These are phyloP conservation scores for Pyricularia sp. DNA, from an alignment of 2,329 filamentous ascomycete species.

Conservation along the genomic window DNA sequence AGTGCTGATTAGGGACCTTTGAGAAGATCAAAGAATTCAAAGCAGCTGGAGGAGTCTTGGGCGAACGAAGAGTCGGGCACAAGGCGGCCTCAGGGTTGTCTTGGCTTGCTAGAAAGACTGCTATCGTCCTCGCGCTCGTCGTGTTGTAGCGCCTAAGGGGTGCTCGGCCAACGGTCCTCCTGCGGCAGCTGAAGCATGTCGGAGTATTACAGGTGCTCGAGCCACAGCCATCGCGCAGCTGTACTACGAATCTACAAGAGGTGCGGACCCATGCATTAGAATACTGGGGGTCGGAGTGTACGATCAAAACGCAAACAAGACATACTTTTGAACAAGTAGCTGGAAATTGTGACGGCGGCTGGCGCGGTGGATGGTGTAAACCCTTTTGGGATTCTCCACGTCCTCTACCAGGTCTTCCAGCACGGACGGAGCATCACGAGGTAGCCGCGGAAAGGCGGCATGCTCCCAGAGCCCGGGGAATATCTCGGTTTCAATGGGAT, in stretches of 20 bases:
- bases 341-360: constrained; percentile 56
- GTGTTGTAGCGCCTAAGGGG: constrained; percentile 73
- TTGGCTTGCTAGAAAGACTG: constrained; percentile 70
- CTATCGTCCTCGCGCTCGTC: constrained; percentile 72
- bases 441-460: constrained; percentile 49
- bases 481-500: constrained; percentile 32
- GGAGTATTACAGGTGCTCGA: constrained; percentile 59
- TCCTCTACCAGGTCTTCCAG: constrained; percentile 45
- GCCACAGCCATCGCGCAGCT: constrained; percentile 75
- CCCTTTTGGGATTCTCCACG: constrained; percentile 50
- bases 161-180: constrained; percentile 52
- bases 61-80: constrained; percentile 43
- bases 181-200: constrained; percentile 74
- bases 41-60: constrained; percentile 33
- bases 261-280: constrained; percentile 3
- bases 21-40: constrained; percentile 37
- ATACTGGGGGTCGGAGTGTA: background rate
- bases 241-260: constrained; percentile 59
- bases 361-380: constrained; percentile 52
- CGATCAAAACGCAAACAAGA: constrained; percentile 8
- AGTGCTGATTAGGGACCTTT: constrained; percentile 10
- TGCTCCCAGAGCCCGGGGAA: constrained; percentile 52
- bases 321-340: constrained; percentile 56
- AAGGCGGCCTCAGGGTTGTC: constrained; percentile 65
- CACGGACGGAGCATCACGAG: constrained; percentile 49